Base-by-base conservation (phyloP, 805 yeast genomes). In the Nakazawaea sp. region DNA sequence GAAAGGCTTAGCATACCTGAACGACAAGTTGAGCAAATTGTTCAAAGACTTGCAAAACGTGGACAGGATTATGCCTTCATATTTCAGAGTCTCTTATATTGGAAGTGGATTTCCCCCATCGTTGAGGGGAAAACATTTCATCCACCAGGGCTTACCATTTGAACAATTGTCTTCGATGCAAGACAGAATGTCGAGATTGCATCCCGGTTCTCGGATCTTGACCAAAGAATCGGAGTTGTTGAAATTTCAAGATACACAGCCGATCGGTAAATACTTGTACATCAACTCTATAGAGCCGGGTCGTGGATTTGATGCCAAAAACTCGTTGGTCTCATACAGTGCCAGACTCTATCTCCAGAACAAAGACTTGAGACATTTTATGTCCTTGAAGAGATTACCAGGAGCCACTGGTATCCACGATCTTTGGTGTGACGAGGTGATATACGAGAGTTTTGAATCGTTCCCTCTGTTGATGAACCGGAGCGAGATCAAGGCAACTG, bases 391-490 rank as follows among this genome's bases (percentile, higher is more conserved):
- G 55, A 75, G 82, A 48, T 58, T 86, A 36, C 86, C 90, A 1
- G 89, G 90, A 4, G 72, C 84, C 1, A 72, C 78, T 0, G 70
- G 81, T 9, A 79, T 83, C 7, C 69, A 75, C 37, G 87, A 86
- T 49, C 62, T 87, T 48, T 87, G 95, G 95, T 86, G 89, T 15
- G 95, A 87, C 52, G 95, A 87, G 58, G 73, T 82, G 7, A 79
- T 84, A 1, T 87, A 77, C 61, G 85, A 78, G 45, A 83, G 95
- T 0, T 63, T 55, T 33, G 70, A 81, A 38, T 70, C 86, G 6
- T 87, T 87, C 78, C 96, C 96, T 18, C 81, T 95, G 0, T 69
- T 87, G 56, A 82, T 86, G 83, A 83, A 86, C 53, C 69, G 95
- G 57, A 75, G 88, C 46, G 92, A 83, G 51, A 73, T 87, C 45